A percentile compares a stretch with the other conserved stretches of the same genome.
Conservation (phyloP, 2,329 filamentous ascomycete species). For the Herpotrichia juniperi region DNA sequence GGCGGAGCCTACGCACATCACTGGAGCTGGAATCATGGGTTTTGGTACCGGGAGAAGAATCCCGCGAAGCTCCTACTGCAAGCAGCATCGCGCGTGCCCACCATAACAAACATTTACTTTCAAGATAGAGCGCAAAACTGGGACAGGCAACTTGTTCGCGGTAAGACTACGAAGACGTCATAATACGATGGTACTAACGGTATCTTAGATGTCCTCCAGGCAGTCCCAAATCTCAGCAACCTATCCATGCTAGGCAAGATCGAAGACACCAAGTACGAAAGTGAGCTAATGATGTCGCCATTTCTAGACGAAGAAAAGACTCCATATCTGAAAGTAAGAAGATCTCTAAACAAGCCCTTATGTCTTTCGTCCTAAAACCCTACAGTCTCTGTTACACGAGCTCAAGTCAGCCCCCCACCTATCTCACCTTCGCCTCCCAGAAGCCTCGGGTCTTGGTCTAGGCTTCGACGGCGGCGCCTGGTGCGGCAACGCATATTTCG, state of each 20-base stretch:
- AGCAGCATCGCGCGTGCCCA: background rate
- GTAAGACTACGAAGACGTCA: background rate
- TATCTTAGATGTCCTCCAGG: background rate
- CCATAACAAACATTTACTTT: background rate
- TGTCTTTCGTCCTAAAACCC: background rate
- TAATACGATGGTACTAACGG: background rate
- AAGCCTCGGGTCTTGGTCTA: background rate
- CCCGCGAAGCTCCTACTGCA: background rate
- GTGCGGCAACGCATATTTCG: slow-evolving; percentile 11
- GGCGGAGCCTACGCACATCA: background rate
- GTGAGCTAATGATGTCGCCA: background rate
- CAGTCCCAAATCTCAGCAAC: background rate
- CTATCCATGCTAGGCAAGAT: background rate
- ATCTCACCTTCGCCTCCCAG: background rate
- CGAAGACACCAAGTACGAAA: background rate
- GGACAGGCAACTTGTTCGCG: background rate
- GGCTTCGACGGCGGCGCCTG: slow-evolving; percentile 8
- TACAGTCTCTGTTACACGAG: background rate
- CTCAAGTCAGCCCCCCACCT: background rate
- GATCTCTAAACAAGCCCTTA: too few relatives aligned
- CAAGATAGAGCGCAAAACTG: background rate
- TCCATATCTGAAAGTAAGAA: too few relatives aligned
- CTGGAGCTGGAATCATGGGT: background rate
- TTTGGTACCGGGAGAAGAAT: background rate
- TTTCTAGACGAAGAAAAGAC: background rate